These are phyloP conservation scores for Diaporthe aspalathi DNA, from an alignment of 2,329 filamentous ascomycete genomes.

Conservation along the genomic window DNA sequence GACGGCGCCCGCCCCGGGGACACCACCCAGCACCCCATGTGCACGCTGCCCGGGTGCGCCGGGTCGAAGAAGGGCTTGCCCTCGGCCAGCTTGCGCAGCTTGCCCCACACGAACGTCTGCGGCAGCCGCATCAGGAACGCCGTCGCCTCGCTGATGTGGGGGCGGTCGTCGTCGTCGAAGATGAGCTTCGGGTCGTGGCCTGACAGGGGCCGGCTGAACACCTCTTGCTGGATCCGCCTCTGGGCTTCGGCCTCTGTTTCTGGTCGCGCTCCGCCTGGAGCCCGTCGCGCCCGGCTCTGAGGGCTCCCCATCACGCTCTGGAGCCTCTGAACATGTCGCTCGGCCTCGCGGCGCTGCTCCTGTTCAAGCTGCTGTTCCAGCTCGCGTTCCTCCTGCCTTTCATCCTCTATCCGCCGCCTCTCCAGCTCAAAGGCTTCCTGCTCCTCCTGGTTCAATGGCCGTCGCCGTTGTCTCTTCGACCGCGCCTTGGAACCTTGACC, in stretches of 20 bases:
- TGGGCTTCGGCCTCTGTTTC: neutral
- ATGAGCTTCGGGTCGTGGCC: slow-evolving; percentile 6
- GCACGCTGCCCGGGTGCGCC: neutral
- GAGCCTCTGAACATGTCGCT: neutral
- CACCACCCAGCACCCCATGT: slow-evolving; percentile 31
- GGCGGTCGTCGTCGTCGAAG: slow-evolving; percentile 16
- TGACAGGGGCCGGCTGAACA: slow-evolving; percentile 9
- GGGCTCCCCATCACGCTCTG: neutral
- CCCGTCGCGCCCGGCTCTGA: neutral
- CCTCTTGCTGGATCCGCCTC: neutral
- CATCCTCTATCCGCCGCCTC: neutral
- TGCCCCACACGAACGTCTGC: neutral
- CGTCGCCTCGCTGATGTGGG: slow-evolving; percentile 23
- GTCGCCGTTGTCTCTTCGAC: neutral
- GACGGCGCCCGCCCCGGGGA: neutral
- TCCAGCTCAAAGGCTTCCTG: slow-evolving; percentile 8
- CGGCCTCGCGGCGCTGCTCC: slow-evolving; percentile 3
- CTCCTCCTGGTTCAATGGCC: neutral
- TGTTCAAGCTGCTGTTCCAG: slow-evolving; percentile 9
- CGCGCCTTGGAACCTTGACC: neutral
- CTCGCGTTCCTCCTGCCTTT: slow-evolving; percentile 24
- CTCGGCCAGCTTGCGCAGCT: neutral
- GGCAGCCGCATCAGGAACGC: slow-evolving; percentile 25
- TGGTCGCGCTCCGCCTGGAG: neutral
- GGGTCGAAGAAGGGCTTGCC: slow-evolving; percentile 18